Base-by-base conservation (phyloP, 2,329 filamentous ascomycete genomes). In the Didymella pomorum region DNA sequence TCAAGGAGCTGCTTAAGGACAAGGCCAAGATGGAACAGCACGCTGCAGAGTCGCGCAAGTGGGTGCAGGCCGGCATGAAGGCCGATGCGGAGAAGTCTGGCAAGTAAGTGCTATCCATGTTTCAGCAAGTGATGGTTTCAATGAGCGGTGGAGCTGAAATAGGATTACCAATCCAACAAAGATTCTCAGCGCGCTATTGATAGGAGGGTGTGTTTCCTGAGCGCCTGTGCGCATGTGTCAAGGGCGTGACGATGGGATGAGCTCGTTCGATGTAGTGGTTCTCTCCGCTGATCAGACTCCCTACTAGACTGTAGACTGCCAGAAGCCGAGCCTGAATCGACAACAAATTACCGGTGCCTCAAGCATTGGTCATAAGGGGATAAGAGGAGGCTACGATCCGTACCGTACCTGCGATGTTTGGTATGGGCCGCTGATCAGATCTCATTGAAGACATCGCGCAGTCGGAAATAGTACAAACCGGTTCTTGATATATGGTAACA, bases 21-120 rank as follows among this genome's bases (percentile, higher is more conserved):
- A 83, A 84, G 67, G 82, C 84, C 64, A 81, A 84, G 70, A 80
- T 86, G 63, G 87, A 91, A 46, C 79, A 83, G 65, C 72, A 81
- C 65, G 88, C 73, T 6, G 82, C 78, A 28, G 74, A 80, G 53
- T 69, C 79, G n/a, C 81, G 81, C 56, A 76, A 76, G 16, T 93
- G 90, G 90, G 82, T 94, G 20, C 84, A 90, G 76, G 71, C 81
- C 43, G 84, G 87, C 2, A 92, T 91, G 89, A 86, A 89, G 78
- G 81, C 82, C 0, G 88, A 91, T 76, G 72, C 71, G 8, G 65
- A 69, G 56, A 74, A 73, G 59, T 18, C 42, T 39, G 58, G 63
- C 35, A 74, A 72, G 68, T 75, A 67, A 73, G 68, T 66, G n/a
- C 18, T 37, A 6, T 31, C 29, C 29, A 31, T n/a, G 33, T 54